Evolutionary conservation across 2,329 filamentous ascomycete genomes (phyloP), one percentile per base, ranked within the genome.

Genomic region (Pyricularia grisea): DNA sequence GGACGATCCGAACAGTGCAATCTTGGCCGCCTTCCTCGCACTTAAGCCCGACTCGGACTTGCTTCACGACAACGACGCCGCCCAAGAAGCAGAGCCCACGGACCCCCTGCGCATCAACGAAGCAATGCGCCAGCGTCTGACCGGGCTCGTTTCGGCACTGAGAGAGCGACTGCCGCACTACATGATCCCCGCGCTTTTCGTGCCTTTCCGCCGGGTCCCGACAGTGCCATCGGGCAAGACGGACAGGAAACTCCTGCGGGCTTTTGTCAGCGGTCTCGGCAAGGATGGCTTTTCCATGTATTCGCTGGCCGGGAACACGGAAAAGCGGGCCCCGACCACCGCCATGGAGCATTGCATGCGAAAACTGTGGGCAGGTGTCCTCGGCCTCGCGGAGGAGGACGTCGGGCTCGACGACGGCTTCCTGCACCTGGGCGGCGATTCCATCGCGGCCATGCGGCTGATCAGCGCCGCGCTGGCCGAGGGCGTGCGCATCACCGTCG

Each of bases 161-260:
- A 55, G 58, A 9, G 60, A 60, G 66, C 67, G 11, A 0, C 10
- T 74, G 14, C 67, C 73, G 1, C 65, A 71, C 2, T 75, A 74
- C 70, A 75, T 75, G 73, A 70, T 74, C 1, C 74, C 72, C 4
- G 68, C 67, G 12, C 71, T 68, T 64, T 76, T 70, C 73, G 72
- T 71, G 12, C 75, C 55, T 68, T 73, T 69, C 61, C 78, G 31
- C 68, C 71, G 65, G 70, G 76, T 73, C 74, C 77, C 74, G 1
- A 63, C 72, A 17, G 73, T 72, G 0, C 71, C 72, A 3, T 74
- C 72, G 2, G 73, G 73, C 30, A 74, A 75, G 61, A 67, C 73
- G 5, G 72, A 75, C 28, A 70, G 73, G 14, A 69, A 70, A 3
- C 68, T 65, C 1, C 50, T 74, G 28, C 71, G 72, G 11, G 67